Base-by-base conservation (phyloP, 306 rosid species). In the Rosa chinensis region DNA sequence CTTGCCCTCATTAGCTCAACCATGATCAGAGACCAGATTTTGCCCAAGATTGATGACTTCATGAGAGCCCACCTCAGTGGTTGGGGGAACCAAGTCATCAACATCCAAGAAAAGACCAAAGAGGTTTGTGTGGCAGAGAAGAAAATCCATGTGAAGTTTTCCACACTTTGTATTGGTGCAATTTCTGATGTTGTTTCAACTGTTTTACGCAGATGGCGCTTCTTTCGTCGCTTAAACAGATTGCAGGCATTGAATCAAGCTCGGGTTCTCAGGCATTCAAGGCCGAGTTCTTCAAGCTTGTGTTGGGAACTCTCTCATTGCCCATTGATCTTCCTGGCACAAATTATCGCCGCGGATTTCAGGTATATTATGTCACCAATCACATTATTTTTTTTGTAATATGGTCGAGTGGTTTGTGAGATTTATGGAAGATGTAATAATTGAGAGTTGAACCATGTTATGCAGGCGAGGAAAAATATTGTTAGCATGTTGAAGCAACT, bases 251-350 rank as follows among this genome's bases (percentile, higher is more conserved):
- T 47, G 94, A 91, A 47, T 85, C 91, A 5, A 74, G 85, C 62
- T 77, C 92, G 37, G 70, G 87, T 37, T 77, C 85, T 25, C 70
- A 78, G 32, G 79, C 87, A 43, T 86, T 95, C 88, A 88, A 81
- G 85, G 77, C 92, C 14, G 98, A 92, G 90, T 95, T 92, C 82
- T 95, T 91, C 53, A 91, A 93, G 81, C 94, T 95, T 0, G 99
- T 95, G 69, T 71, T 93, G 49, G 99, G 99, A 25, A 95, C 99
- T 6, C 61, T 95, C 37, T 95, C 99, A 39, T 85, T 95, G 75
- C 99, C 99, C 9, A 95, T 95, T 82, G 89, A 92, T 50, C 89
- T 95, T 84, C 99, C 99, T 0, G 97, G 98, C 58, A 89, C 99
- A 2, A 95, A 93, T 78, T 95, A 95, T 79, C 84, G 86, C 23